These are phyloP conservation scores for Zarea fungicola DNA, from an alignment of 2,329 filamentous ascomycete genomes.

Conservation along the genomic window DNA sequence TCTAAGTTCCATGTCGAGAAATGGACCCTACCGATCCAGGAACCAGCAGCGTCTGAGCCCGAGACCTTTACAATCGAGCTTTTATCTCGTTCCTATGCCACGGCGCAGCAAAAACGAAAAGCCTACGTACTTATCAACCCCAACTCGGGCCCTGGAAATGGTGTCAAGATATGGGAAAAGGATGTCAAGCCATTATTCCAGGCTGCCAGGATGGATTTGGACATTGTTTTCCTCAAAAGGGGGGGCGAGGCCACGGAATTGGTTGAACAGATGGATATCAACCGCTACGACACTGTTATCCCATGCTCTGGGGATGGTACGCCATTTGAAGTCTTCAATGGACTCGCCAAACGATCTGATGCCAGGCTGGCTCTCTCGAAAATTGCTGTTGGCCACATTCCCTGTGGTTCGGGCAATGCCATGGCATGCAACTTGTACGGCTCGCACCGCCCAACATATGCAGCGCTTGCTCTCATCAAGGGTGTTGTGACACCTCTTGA, in stretches of 20 bases:
- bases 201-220: slow-evolving; percentile 71
- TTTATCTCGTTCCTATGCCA: slow-evolving; percentile 64
- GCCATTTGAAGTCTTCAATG: slow-evolving; percentile 92
- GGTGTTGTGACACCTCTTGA: slow-evolving; percentile 80
- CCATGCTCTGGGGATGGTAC: slow-evolving; percentile 91
- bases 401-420: slow-evolving; percentile 90
- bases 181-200: slow-evolving; percentile 78
- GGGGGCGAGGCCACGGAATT: slow-evolving; percentile 76
- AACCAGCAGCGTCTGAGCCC: slow-evolving; percentile 28
- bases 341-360: slow-evolving; percentile 70
- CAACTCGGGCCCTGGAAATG: slow-evolving; percentile 75
- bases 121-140: slow-evolving; percentile 91
- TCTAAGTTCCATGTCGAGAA: slow-evolving; percentile 54
- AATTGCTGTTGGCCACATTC: slow-evolving; percentile 79
- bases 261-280: slow-evolving; percentile 67
- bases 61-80: slow-evolving; percentile 62
- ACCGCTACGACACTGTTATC: slow-evolving; percentile 77
- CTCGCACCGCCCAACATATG: slow-evolving; percentile 66
- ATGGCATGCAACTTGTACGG: slow-evolving; percentile 88
- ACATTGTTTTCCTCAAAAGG: slow-evolving; percentile 66
- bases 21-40: slow-evolving; percentile 47
- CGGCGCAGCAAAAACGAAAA: slow-evolving; percentile 63
- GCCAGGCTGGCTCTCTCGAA: slow-evolving; percentile 68
- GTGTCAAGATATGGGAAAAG: slow-evolving; percentile 65
- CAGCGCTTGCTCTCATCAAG: slow-evolving; percentile 81